Evolutionary conservation across 2,329 filamentous ascomycete species (phyloP).

Genomic region (Stachybotrys chartarum): DNA sequence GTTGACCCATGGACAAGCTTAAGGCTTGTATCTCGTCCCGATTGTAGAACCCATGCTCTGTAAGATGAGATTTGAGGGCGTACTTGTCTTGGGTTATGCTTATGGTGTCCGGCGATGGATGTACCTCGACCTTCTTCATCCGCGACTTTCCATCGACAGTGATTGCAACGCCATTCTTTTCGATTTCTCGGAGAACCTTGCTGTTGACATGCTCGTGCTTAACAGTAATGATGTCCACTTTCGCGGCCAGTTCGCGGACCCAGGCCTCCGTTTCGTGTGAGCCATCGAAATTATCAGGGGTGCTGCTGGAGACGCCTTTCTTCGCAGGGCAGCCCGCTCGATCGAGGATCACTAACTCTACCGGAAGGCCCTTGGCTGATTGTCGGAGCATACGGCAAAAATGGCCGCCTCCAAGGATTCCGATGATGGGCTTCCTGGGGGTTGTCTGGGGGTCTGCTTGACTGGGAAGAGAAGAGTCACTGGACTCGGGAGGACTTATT

Average conservation of each 20-base stretch:
- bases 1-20: too few species aligned
- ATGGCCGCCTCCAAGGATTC: neutral
- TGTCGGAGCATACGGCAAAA: neutral
- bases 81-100: neutral
- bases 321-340: neutral
- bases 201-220: neutral
- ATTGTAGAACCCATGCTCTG: too few species aligned
- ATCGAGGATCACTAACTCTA: neutral
- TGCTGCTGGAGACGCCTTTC: neutral
- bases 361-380: neutral
- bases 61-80: neutral
- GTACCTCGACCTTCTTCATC: neutral
- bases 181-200: neutral
- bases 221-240: neutral
- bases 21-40: too few species aligned
- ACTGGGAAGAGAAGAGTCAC: too few species aligned
- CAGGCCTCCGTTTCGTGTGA: neutral
- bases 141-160: too few species aligned
- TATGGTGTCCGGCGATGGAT: neutral
- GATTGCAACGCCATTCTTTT: too few species aligned
- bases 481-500: too few species aligned
- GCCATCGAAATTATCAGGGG: neutral
- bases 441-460: neutral
- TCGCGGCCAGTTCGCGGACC: neutral
- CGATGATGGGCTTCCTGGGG: neutral